A percentile compares a stretch with the other conserved stretches of the same genome.
Conservation (phyloP, 1,284 basidiomycete genomes). For the Stereum hirsutum region DNA sequence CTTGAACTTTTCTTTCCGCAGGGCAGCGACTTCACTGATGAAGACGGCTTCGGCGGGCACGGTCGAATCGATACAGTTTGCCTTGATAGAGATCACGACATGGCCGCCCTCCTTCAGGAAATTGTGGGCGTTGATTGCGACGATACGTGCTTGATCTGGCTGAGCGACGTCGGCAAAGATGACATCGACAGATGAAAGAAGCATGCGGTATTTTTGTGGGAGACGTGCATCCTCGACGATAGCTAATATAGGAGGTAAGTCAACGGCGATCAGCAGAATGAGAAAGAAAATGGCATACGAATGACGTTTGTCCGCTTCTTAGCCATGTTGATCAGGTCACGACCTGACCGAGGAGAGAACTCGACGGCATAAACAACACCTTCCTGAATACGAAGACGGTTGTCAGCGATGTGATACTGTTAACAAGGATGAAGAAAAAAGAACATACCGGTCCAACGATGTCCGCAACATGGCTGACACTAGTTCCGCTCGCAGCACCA, state of each 20-base stretch:
- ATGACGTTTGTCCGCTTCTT: conserved; percentile 99
- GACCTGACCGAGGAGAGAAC: conserved; percentile 93
- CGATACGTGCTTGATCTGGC: conserved; percentile 96
- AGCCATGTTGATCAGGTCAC: conserved; percentile 98
- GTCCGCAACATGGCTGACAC: conserved; percentile 97
- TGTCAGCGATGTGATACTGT: background rate
- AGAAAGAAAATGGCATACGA: conserved; percentile 45
- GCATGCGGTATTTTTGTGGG: conserved; percentile 94
- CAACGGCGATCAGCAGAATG: conserved; percentile 2
- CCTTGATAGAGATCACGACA: conserved; percentile 97
- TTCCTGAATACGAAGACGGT: conserved; percentile 51
- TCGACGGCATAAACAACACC: conserved; percentile 98
- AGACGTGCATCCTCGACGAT: conserved; percentile 97
- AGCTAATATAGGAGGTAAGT: conserved; percentile 34
- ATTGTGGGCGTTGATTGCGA: conserved; percentile 87
- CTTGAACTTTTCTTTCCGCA: conserved; percentile 81
- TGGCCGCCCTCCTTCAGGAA: conserved; percentile 96
- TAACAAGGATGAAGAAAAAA: conserved; percentile 7
- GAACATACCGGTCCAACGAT: conserved; percentile 88
- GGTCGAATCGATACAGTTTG: conserved; percentile 98
- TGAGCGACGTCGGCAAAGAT: conserved; percentile 99
- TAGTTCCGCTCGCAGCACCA: conserved; percentile 94
- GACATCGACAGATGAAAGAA: conserved; percentile 87
- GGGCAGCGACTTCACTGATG: conserved; percentile 79
- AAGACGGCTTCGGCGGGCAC: conserved; percentile 87